Evolutionary conservation across 495 filamentous ascomycete species (phyloP), one percentile per base, ranked within the genome.

Genomic region (Penicillium antarcticum): DNA sequence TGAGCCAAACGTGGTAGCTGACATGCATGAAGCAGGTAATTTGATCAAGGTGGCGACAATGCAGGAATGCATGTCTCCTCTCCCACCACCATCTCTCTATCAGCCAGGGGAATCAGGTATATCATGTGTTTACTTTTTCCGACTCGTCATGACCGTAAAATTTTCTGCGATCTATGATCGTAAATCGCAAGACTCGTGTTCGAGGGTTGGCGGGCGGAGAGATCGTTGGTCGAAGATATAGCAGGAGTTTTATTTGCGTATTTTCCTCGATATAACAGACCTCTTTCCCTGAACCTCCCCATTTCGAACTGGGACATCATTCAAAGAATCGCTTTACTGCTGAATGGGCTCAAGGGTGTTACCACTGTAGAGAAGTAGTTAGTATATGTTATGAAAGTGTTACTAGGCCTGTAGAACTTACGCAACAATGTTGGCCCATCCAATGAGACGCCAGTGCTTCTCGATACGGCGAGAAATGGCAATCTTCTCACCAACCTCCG

Each of bases 361-460:
- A 66, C 78, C 78, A 56, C 77, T 80, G 49, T 26, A 48, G 34
- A 48, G 1, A 38, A 32, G 21, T 10, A 51, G 44, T 69, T 55
- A 70, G 65, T 37, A 39, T 49, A 13, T 11, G 39, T 26, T 44
- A 18, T 13, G 16, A 42, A n/a, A 12, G 23, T 16, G 34, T 12
- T 10, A 37, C 17, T 3, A 31, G 37, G 39, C 47, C 10, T 23
- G 19, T 29, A 39, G 19, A 34, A 83, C 80, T 77, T 76, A 84
- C 80, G 79, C 80, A 61, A 85, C 85, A 71, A 96, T 95, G 63
- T 90, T 95, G 40, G 91, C 91, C 92, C 92, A 96, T 60, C 92
- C 92, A 57, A 97, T 97, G 66, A 96, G 80, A 75, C 94, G 88
- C 94, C 94, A 97, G 74, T 97, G 92, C 84, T 97, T 97, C 66